Base-by-base conservation (phyloP, 2,329 filamentous ascomycete species). In the Calonectria honghensis region DNA sequence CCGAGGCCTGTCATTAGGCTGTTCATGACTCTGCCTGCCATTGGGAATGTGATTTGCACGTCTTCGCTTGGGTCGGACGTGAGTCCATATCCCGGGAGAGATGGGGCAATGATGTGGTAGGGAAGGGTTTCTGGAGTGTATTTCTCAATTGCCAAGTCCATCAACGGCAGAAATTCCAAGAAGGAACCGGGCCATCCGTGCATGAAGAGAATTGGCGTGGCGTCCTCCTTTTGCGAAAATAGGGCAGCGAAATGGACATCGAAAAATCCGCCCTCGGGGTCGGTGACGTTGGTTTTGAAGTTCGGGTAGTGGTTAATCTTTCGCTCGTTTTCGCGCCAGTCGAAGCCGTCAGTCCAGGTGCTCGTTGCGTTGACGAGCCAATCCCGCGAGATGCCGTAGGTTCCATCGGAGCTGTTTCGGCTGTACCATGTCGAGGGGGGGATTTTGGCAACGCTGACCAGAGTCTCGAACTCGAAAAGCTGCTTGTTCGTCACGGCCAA, bases 111-210 rank as follows among this genome's bases (percentile, higher is more conserved):
- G 54, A 92, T 81, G 76, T 92, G 90, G 79, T 90, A 92, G 0
- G 91, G 90, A n/a, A 92, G 82, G 0, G 83, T 85, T 0, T 87
- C 82, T 0, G 89, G 85, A 0, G 86, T 86, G 78, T 91, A 91
- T 70, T 87, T 88, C 3, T 84, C 78, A 32, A 81, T 81, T 1
- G 92, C 80, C 4, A 89, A 52, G 1, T 86, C 79, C 68, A 93
- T 79, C 10, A 91, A 83, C 1, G 86, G 87, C 3, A 92, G 78
- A 77, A 92, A 92, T 75, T 93, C 91, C 0, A 89, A 79, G 73
- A 91, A 89, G 0, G 84, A 87, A 74, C 85, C 83, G 1, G 90
- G 90, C 89, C 89, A 92, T 59, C 90, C 91, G 75, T 92, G 90
- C n/a, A 89, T 79, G 14, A 90, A 84, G 3, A 87, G 76, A 13